These are phyloP conservation scores for Penicillium sp. DNA, from an alignment of 2,329 filamentous ascomycete species.

Conservation along the genomic window DNA sequence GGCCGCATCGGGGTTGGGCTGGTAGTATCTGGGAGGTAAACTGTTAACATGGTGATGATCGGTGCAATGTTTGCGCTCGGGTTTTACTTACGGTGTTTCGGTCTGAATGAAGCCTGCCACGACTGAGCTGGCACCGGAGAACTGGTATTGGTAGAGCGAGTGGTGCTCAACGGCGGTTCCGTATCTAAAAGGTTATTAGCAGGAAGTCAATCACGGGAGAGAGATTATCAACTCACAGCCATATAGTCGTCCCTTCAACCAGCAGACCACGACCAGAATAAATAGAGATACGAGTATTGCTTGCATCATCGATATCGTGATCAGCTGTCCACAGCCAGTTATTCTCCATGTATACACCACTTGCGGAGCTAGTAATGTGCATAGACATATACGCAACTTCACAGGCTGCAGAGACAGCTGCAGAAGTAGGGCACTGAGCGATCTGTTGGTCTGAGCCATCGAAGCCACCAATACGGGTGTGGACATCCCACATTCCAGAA, in stretches of 20 bases:
- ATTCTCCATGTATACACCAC: conserved; percentile 50
- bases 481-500: conserved; percentile 59
- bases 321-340: conserved; percentile 56
- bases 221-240: conserved; percentile 32
- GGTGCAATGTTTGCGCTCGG: background rate
- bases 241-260: conserved; percentile 46
- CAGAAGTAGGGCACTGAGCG: conserved; percentile 46
- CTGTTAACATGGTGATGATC: background rate
- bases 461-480: conserved; percentile 54
- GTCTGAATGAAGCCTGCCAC: conserved; percentile 40
- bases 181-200: conserved; percentile 24
- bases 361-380: conserved; percentile 36
- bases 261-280: conserved; percentile 56
- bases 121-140: conserved; percentile 37
- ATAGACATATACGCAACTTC: conserved; percentile 39
- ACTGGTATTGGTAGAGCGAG: conserved; percentile 51
- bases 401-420: conserved; percentile 33
- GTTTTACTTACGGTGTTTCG: conserved; percentile 35
- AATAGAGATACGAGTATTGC: conserved; percentile 52
- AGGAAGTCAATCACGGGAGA: background rate
- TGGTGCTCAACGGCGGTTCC: conserved; percentile 50
- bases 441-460: conserved; percentile 49
- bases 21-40: conserved; percentile 33
- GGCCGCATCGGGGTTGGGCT: conserved; percentile 37
- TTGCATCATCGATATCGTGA: conserved; percentile 55